phyloP scores from a whole-genome alignment of 2,329 filamentous ascomycete species.

The Pseudogymnoascus sp. region DNA sequence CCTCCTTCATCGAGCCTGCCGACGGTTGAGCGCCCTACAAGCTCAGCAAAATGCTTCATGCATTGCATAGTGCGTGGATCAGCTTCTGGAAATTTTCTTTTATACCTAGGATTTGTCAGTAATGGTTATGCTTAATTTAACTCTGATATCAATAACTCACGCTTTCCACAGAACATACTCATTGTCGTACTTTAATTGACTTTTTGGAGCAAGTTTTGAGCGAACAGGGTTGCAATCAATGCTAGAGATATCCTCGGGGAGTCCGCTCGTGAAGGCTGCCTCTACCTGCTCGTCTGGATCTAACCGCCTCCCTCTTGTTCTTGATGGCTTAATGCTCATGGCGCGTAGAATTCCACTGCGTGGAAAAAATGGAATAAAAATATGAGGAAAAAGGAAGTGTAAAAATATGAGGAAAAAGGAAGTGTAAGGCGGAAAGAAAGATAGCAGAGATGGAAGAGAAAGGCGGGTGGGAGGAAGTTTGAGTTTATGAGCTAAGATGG shows the following conservation, averaged over 20 bases:
- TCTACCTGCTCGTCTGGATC: too few relatives aligned
- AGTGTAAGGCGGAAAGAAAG: too few relatives aligned
- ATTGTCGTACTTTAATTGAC: constrained; percentile 13
- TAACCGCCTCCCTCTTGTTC: too few relatives aligned
- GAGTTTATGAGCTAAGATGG: too few relatives aligned
- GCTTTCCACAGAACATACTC: constrained; percentile 15
- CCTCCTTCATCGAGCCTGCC: constrained; percentile 14
- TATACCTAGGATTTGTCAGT: constrained; percentile 17
- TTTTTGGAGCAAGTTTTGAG: constrained; percentile 17
- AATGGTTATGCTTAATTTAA: neutral
- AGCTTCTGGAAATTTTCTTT: constrained; percentile 17
- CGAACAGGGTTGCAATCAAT: constrained; percentile 16
- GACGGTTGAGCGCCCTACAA: constrained; percentile 14
- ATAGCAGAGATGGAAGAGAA: too few relatives aligned
- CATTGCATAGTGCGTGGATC: constrained; percentile 17
- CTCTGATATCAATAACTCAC: constrained; percentile 13
- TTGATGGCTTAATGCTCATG: too few relatives aligned
- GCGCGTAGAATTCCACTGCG: too few relatives aligned
- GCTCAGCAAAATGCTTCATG: too few relatives aligned
- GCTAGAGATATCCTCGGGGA: constrained; percentile 12
- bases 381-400: too few relatives aligned
- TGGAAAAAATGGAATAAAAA: too few relatives aligned
- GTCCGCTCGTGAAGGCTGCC: constrained; percentile 6
- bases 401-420: too few relatives aligned
- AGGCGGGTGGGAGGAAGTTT: too few relatives aligned